phyloP scores from a whole-genome alignment of 192 early-diverging fungal species.

The Physocladia obscura region DNA sequence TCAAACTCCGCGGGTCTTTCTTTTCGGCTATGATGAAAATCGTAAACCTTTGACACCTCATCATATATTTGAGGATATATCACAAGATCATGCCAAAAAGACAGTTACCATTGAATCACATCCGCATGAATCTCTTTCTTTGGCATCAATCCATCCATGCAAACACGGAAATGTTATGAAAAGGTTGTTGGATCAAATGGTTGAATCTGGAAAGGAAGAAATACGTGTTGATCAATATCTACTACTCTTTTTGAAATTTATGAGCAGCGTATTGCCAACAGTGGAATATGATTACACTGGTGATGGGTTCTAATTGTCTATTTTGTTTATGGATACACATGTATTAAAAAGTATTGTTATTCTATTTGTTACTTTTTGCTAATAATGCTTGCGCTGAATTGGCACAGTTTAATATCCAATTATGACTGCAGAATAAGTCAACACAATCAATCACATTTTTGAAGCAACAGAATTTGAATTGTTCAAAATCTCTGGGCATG shows the following conservation, averaged over 20 bases:
- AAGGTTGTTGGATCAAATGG: conserved; percentile 83
- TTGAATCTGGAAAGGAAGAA: conserved; percentile 64
- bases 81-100: conserved; percentile 98
- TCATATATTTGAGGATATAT: conserved; percentile 97
- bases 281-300: conserved; percentile 96
- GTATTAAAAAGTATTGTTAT: too few species aligned
- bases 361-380: too few species aligned
- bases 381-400: too few species aligned
- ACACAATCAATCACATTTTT: conserved; percentile 9
- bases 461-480: neutral
- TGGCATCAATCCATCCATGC: conserved; percentile 97
- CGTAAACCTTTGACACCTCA: conserved; percentile 78
- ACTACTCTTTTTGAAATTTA: conserved; percentile 96
- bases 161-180: conserved; percentile 98
- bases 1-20: conserved; percentile 95
- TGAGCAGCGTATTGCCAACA: conserved; percentile 92
- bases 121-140: conserved; percentile 81
- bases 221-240: conserved; percentile 93
- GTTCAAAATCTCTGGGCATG: neutral
- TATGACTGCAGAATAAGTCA: neutral
- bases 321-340: neutral
- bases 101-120: conserved; percentile 98
- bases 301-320: conserved; percentile 7
- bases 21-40: conserved; percentile 95
- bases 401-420: conserved; percentile 13